Evolutionary conservation across 108 stramenopile species (phyloP).

Genomic region (Cyclotella distinguenda): DNA sequence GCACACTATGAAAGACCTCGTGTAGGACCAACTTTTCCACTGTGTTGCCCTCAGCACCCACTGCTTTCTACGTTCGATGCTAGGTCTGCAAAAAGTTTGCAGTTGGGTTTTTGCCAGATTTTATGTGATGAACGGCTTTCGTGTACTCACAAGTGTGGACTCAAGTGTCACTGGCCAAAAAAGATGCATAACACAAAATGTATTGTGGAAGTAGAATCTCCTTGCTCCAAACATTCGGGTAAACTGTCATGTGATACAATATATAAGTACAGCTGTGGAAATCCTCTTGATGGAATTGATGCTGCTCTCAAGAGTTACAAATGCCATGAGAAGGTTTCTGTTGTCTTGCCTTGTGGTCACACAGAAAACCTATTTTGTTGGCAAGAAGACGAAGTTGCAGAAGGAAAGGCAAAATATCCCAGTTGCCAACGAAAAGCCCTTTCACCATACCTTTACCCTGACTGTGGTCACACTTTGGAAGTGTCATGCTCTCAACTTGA

Average conservation of each 20-base stretch:
- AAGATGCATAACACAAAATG: conserved; percentile 26
- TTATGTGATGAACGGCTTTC: conserved; percentile 13
- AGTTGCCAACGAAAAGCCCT: conserved; percentile 7
- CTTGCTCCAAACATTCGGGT: conserved; percentile 26
- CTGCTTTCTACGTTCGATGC: conserved; percentile 7
- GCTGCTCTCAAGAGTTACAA: conserved; percentile 14
- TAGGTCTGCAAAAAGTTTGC: conserved; percentile 15
- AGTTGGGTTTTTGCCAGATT: conserved; percentile 28
- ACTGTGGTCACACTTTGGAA: conserved; percentile 17
- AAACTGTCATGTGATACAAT: conserved; percentile 4
- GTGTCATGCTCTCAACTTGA: conserved; percentile 16
- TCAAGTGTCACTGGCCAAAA: conserved; percentile 40
- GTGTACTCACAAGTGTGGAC: conserved; percentile 28
- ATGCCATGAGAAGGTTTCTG: conserved; percentile 12
- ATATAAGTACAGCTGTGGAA: not conserved
- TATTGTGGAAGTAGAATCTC: conserved; percentile 16
- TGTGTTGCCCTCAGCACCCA: conserved; percentile 45
- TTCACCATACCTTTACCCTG: conserved; percentile 16
- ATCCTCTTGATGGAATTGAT: not conserved
- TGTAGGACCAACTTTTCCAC: conserved; percentile 22
- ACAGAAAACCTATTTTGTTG: conserved; percentile 6
- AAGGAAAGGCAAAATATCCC: conserved; percentile 2
- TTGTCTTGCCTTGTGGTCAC: conserved; percentile 26
- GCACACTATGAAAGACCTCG: conserved; percentile 4
- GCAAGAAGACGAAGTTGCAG: conserved; percentile 14